Evolutionary conservation across 2,329 filamentous ascomycete species (phyloP).

Genomic region (Chaetomium strumarium): DNA sequence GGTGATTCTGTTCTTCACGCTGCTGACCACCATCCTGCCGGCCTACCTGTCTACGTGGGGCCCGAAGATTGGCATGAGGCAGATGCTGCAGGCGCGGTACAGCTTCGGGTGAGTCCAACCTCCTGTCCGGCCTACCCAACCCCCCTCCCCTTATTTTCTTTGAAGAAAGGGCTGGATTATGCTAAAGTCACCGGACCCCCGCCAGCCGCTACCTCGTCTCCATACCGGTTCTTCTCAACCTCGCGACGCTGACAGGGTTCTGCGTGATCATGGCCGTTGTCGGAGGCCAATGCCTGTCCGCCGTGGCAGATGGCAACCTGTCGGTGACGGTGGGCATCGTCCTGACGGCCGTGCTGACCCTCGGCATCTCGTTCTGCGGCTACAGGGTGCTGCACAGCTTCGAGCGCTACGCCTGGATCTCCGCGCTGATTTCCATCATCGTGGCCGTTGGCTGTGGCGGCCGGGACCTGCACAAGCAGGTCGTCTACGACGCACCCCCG

Average conservation of each 20-base stretch:
- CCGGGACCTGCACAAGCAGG: conserved; percentile 43
- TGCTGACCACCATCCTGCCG: conserved; percentile 48
- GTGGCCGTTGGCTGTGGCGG: conserved; percentile 52
- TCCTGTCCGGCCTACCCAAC: conserved; percentile 10
- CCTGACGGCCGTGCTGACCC: conserved; percentile 50
- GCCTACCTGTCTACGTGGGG: conserved; percentile 54
- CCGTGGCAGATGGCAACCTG: conserved; percentile 44
- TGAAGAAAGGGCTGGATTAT: no score
- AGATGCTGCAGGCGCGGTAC: conserved; percentile 60
- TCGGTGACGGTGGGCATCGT: conserved; percentile 54
- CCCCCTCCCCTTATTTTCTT: not conserved
- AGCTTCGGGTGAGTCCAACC: conserved; percentile 49
- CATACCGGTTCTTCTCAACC: conserved; percentile 55
- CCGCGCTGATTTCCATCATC: conserved; percentile 47
- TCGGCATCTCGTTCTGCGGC: conserved; percentile 58
- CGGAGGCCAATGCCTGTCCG: conserved; percentile 53
- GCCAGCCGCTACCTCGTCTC: conserved; percentile 49
- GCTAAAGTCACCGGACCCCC: not conserved
- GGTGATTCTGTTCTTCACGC: conserved; percentile 58
- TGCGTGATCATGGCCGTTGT: conserved; percentile 56
- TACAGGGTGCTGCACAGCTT: conserved; percentile 52
- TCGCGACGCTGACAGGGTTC: conserved; percentile 59
- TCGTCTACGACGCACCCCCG: conserved; percentile 33
- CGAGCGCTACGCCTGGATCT: conserved; percentile 53
- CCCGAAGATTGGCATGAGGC: conserved; percentile 57